These are phyloP conservation scores for Tetrahymena elliotti DNA, from an alignment of 73 alveolate genomes.

Conservation along the genomic window DNA sequence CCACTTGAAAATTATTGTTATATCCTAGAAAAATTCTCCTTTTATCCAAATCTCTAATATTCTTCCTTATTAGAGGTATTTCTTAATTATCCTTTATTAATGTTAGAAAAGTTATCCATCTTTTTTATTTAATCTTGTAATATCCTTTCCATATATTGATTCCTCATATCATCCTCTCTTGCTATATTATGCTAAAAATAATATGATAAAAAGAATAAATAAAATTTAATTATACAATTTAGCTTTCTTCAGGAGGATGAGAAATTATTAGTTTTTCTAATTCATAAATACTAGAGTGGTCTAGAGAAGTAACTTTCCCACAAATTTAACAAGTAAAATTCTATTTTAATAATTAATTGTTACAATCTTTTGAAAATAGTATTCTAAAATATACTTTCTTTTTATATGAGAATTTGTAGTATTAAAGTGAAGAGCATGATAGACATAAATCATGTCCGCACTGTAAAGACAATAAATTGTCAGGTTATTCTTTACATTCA, in stretches of 20 bases:
- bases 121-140: not conserved
- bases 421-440: constrained; percentile 6
- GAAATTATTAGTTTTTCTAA: constrained; percentile 19
- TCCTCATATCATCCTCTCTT: not conserved
- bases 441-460: constrained; percentile 39
- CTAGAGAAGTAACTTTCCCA: constrained; percentile 14
- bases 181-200: not conserved
- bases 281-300: constrained; percentile 25
- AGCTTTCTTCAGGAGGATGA: not conserved
- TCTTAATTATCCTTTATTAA: not conserved
- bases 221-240: not conserved
- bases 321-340: constrained; percentile 22
- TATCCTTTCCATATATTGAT: not conserved
- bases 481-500: constrained; percentile 19
- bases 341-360: not conserved
- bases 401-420: not conserved
- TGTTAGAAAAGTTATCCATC: not conserved
- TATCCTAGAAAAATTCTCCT: not conserved
- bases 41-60: not conserved
- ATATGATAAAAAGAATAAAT: not conserved
- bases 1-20: not conserved
- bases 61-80: not conserved
- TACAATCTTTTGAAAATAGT: not conserved
- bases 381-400: not conserved
- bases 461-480: constrained; percentile 7